Percentiles rank a stretch among this genome's conserved stretches.
Conservation (phyloP, 2,329 filamentous ascomycete species). For the Raffaelea albimanens region DNA sequence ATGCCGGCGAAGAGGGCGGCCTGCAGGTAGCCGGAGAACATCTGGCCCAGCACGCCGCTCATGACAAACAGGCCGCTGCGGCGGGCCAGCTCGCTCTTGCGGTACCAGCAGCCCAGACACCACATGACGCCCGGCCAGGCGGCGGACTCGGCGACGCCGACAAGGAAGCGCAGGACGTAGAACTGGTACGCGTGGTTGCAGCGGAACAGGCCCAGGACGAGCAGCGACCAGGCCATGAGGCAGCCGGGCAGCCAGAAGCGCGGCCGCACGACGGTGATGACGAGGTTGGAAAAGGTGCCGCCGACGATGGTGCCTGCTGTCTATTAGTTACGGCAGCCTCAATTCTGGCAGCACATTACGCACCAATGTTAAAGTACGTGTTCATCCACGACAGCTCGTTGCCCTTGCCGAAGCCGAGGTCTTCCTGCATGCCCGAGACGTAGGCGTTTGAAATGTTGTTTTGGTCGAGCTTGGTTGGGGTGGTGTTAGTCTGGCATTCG, state of each 20-base stretch:
- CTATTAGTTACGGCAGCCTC: too few species aligned
- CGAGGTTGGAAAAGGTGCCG: conserved; percentile 31
- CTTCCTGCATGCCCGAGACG: conserved; percentile 33
- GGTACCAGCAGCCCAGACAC: conserved; percentile 51
- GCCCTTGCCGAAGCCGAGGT: conserved; percentile 29
- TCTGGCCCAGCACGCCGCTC: conserved; percentile 54
- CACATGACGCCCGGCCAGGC: conserved; percentile 39
- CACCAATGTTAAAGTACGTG: conserved; percentile 25
- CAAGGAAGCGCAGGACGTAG: conserved; percentile 40
- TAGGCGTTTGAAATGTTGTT: conserved; percentile 39
- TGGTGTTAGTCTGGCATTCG: not conserved
- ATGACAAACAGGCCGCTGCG: conserved; percentile 47
- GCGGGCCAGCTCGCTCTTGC: conserved; percentile 50
- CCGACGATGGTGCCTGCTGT: conserved; percentile 38
- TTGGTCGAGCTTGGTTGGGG: conserved; percentile 26
- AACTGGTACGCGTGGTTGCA: conserved; percentile 26
- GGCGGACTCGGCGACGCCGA: conserved; percentile 44
- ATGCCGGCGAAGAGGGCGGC: conserved; percentile 52
- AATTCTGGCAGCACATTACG: too few species aligned
- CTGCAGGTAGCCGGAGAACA: conserved; percentile 52
- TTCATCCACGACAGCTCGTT: conserved; percentile 34
- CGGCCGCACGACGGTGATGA: conserved; percentile 33
- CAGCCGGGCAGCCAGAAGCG: conserved; percentile 31
- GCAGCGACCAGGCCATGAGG: conserved; percentile 26
- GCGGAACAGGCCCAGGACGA: conserved; percentile 30